Conservation (phyloP, 768 basidiomycete species). For the Amanita brunnescens region DNA sequence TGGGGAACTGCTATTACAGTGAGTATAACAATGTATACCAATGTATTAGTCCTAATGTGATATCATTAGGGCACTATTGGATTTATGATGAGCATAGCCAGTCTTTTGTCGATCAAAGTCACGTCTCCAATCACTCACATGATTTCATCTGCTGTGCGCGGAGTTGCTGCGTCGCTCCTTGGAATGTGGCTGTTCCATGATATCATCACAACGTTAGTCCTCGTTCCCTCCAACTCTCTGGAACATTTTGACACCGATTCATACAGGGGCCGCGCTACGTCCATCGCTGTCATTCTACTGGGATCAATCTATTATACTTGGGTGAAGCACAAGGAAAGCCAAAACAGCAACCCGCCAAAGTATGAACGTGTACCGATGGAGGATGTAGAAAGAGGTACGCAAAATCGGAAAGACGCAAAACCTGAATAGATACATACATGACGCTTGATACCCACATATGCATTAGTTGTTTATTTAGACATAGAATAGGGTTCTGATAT, state of each 20-base stretch:
- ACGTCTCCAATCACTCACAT: constrained; percentile 98
- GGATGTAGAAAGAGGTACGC: constrained; percentile 48
- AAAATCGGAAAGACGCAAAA: constrained; percentile 11
- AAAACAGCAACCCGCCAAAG: constrained; percentile 23
- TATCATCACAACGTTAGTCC: constrained; percentile 63
- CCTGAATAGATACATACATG: constrained; percentile 5
- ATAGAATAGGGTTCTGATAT: neutral
- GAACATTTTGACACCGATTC: neutral
- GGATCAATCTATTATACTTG: constrained; percentile 86
- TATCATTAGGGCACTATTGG: constrained; percentile 65
- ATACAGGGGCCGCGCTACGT: constrained; percentile 67
- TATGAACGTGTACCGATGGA: constrained; percentile 63
- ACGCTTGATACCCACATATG: neutral
- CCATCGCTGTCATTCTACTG: constrained; percentile 71
- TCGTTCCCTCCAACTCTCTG: neutral
- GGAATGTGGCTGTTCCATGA: constrained; percentile 79
- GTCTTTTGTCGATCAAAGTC: constrained; percentile 90
- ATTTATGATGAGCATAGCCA: constrained; percentile 92
- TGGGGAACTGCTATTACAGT: constrained; percentile 78
- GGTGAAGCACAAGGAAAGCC: constrained; percentile 71
- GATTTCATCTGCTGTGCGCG: constrained; percentile 92
- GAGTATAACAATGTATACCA: constrained; percentile 17
- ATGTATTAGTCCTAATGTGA: neutral
- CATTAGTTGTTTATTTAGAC: neutral
- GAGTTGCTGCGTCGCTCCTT: constrained; percentile 83